Conservation (phyloP, 106 monocot species). For the Allium sativum region DNA sequence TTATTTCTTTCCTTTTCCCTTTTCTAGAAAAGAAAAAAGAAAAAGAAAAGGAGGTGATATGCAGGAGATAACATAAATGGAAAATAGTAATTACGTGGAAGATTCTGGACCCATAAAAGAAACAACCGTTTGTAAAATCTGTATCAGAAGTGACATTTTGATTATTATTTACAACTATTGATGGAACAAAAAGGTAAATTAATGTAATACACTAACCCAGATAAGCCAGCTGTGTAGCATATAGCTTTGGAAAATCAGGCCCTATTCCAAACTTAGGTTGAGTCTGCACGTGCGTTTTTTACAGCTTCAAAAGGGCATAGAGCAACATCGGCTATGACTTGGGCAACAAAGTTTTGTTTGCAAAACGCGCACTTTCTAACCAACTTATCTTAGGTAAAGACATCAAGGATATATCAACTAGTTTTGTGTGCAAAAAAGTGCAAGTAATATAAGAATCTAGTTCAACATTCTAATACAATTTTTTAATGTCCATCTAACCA, state of each 20-base stretch:
- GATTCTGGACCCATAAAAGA: constrained; percentile 89
- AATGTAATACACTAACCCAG: constrained; percentile 65
- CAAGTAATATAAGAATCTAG: no score
- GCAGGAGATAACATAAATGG: not conserved
- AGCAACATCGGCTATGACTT: constrained; percentile 82
- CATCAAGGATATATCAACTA: no score
- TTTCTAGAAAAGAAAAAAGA: not conserved
- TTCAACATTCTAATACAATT: no score
- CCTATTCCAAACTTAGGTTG: constrained; percentile 74
- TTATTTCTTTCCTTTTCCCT: no score
- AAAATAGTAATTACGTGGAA: constrained; percentile 60
- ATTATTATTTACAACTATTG: no score
- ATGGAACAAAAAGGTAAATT: no score
- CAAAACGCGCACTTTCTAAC: no score
- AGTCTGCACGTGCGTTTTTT: constrained; percentile 89
- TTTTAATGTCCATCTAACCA: no score
- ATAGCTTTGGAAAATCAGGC: constrained; percentile 73
- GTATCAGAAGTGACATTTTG: constrained; percentile 11
- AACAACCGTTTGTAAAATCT: constrained; percentile 81
- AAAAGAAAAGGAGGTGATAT: not conserved
- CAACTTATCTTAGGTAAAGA: no score
- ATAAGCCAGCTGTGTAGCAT: constrained; percentile 71
- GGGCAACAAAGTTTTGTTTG: no score
- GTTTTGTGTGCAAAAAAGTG: no score
- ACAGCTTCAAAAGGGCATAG: constrained; percentile 96